A percentile compares a stretch with the other conserved stretches of the same genome.
These are phyloP conservation scores for Trichophyton simii DNA, from an alignment of 2,329 filamentous ascomycete genomes.

Conservation along the genomic window DNA sequence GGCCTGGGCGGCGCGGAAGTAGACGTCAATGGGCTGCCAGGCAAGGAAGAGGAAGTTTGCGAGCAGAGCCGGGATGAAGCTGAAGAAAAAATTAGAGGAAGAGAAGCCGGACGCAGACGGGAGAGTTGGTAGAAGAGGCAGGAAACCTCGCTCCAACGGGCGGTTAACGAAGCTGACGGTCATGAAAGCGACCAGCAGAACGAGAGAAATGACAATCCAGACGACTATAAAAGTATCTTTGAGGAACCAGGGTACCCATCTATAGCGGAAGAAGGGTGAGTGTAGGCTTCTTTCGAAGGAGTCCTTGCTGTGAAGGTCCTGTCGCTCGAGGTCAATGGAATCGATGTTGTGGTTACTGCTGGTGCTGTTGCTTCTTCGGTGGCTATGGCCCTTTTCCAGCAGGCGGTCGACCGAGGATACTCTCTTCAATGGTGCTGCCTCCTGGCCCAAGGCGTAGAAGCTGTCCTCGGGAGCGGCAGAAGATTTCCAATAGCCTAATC, in stretches of 20 bases:
- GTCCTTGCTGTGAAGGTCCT: slow-evolving; percentile 28
- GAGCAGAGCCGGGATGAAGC: slow-evolving; percentile 48
- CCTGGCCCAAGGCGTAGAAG: slow-evolving; percentile 69
- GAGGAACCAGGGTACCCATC: slow-evolving; percentile 67
- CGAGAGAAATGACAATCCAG: slow-evolving; percentile 48
- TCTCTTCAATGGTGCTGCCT: slow-evolving; percentile 39
- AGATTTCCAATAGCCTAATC: slow-evolving; percentile 77
- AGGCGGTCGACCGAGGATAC: slow-evolving; percentile 24
- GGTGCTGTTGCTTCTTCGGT: not conserved
- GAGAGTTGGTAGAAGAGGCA: slow-evolving; percentile 51
- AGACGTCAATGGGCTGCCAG: slow-evolving; percentile 48
- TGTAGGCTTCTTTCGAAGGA: slow-evolving; percentile 41
- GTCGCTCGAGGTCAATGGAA: slow-evolving; percentile 27
- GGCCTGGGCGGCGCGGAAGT: slow-evolving; percentile 47
- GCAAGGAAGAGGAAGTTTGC: slow-evolving; percentile 47
- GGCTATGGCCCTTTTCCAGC: slow-evolving; percentile 16
- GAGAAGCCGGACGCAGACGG: slow-evolving; percentile 59
- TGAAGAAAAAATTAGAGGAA: slow-evolving; percentile 75
- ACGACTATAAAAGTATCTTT: slow-evolving; percentile 52
- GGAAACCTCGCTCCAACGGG: slow-evolving; percentile 56
- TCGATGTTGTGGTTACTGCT: slow-evolving; percentile 14
- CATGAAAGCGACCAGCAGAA: slow-evolving; percentile 58
- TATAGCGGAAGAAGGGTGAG: slow-evolving; percentile 44
- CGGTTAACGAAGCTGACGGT: slow-evolving; percentile 65
- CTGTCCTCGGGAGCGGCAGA: slow-evolving; percentile 49